Evolutionary conservation across 2,329 filamentous ascomycete species (phyloP).

Genomic region (Fusarium cicatricum): DNA sequence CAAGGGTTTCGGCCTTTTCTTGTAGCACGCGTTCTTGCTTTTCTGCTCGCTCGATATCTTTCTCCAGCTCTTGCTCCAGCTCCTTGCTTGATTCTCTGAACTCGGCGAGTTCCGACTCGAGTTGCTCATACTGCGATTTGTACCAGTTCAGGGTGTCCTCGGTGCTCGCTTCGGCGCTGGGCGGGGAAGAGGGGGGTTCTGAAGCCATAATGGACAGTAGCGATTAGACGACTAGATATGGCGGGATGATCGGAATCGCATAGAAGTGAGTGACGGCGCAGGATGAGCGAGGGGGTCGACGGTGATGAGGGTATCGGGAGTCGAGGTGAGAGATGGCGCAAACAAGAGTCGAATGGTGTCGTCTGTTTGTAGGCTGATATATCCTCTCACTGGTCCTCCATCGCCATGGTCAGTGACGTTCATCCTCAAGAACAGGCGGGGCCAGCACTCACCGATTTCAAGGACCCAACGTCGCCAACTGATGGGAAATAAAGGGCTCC

Average conservation of each 20-base stretch:
- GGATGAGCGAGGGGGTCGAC: constrained; percentile 18
- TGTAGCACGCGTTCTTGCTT: constrained; percentile 87
- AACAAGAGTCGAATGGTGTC: constrained; percentile 14
- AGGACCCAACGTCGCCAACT: constrained; percentile 25
- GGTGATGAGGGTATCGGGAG: constrained; percentile 12
- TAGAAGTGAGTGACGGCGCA: constrained; percentile 11
- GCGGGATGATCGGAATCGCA: constrained; percentile 24
- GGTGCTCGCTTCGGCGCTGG: constrained; percentile 60
- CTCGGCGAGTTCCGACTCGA: constrained; percentile 90
- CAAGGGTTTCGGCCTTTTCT: constrained; percentile 84
- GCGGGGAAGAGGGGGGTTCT: constrained; percentile 70
- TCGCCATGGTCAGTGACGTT: constrained; percentile 29
- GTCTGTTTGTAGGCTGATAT: constrained; percentile 9
- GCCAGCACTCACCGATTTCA: constrained; percentile 39
- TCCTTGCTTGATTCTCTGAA: constrained; percentile 95
- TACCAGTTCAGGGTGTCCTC: constrained; percentile 91
- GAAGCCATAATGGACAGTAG: constrained; percentile 53
- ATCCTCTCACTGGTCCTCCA: constrained; percentile 3
- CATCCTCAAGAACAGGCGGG: constrained; percentile 28
- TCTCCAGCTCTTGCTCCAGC: constrained; percentile 92
- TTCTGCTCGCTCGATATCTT: constrained; percentile 94
- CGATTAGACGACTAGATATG: constrained; percentile 16
- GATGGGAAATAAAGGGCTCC: constrained; percentile 15
- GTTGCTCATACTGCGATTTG: constrained; percentile 92
- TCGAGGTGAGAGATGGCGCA: constrained; percentile 12